Percentiles rank a stretch among this genome's conserved stretches.
Evolutionary conservation across 2,329 filamentous ascomycete genomes (phyloP).

Genomic region (Diaporthe nobilis): DNA sequence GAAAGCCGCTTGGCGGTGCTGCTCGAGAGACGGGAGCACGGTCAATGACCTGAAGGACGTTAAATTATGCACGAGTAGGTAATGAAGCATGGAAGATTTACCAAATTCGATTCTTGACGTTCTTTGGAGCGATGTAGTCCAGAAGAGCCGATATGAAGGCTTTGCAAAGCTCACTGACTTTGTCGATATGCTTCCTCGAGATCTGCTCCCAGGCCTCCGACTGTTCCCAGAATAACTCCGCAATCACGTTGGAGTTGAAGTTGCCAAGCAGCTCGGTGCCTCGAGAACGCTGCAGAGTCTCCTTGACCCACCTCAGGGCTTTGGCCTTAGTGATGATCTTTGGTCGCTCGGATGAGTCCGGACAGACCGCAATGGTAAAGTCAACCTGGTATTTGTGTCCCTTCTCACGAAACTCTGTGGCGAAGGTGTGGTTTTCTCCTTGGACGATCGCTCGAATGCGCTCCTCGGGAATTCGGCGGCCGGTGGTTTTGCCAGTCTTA

Average conservation of each 20-base stretch:
- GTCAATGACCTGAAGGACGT: too few relatives aligned
- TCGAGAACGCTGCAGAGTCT: neutral
- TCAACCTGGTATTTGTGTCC: slow-evolving; percentile 18
- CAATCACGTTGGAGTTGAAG: slow-evolving; percentile 10
- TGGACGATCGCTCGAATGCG: slow-evolving; percentile 16
- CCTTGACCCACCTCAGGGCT: neutral
- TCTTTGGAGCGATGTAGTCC: too few relatives aligned
- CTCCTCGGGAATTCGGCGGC: too few relatives aligned
- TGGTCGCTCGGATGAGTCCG: too few relatives aligned
- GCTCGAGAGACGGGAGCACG: too few relatives aligned
- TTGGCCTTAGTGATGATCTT: too few relatives aligned
- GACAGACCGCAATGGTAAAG: too few relatives aligned
- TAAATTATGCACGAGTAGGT: too few relatives aligned
- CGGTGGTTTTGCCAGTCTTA: neutral
- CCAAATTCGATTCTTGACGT: neutral
- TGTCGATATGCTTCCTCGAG: neutral
- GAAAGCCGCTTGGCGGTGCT: fast-evolving
- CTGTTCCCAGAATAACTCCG: slow-evolving; percentile 38
- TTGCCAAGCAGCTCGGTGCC: slow-evolving; percentile 24
- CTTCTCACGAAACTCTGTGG: neutral
- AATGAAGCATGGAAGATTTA: too few relatives aligned
- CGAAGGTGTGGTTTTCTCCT: neutral
- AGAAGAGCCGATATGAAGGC: neutral
- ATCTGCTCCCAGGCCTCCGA: slow-evolving; percentile 16
- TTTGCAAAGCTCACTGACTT: too few relatives aligned